These are phyloP conservation scores for Dioscorea dumetorum DNA, from an alignment of 106 monocot species.

Conservation along the genomic window DNA sequence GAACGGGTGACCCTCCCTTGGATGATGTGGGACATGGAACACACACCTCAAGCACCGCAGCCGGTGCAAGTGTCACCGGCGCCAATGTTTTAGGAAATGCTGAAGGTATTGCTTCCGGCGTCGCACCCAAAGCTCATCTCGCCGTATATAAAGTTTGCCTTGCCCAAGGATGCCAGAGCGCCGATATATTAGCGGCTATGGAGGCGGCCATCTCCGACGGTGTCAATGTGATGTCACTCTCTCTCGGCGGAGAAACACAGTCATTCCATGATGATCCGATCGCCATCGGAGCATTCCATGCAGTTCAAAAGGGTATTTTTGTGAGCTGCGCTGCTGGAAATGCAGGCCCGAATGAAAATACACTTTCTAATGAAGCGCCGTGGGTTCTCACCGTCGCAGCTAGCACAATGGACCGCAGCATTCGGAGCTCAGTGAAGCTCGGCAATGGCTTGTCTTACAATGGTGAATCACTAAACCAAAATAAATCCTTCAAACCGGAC, in stretches of 20 bases:
- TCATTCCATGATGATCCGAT: slow-evolving; percentile 18
- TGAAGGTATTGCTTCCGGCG: slow-evolving; percentile 13
- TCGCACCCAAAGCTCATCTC: slow-evolving; percentile 29
- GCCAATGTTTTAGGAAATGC: slow-evolving; percentile 17
- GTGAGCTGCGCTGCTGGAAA: slow-evolving; percentile 41
- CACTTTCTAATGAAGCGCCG: slow-evolving; percentile 43
- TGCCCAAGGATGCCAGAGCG: neutral
- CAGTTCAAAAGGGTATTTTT: slow-evolving; percentile 24
- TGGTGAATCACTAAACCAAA: slow-evolving; percentile 27
- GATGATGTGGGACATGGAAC: slow-evolving; percentile 34
- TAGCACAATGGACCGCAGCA: slow-evolving; percentile 34
- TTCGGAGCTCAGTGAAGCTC: slow-evolving; percentile 22
- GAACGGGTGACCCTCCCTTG: neutral
- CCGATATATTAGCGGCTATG: slow-evolving; percentile 22
- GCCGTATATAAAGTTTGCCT: slow-evolving; percentile 23
- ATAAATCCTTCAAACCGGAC: neutral
- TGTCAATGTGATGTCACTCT: slow-evolving; percentile 26
- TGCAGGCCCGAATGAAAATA: slow-evolving; percentile 13
- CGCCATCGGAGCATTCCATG: slow-evolving; percentile 34
- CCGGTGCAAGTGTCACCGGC: slow-evolving; percentile 2
- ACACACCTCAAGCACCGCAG: slow-evolving; percentile 23
- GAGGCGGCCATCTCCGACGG: slow-evolving; percentile 27
- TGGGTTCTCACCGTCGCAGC: slow-evolving; percentile 59
- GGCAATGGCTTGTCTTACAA: slow-evolving; percentile 14
- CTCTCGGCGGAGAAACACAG: neutral